A percentile compares a stretch with the other conserved stretches of the same genome.
phyloP scores from a whole-genome alignment of 1,284 basidiomycete species.

The Stygiomarasmius scandens region DNA sequence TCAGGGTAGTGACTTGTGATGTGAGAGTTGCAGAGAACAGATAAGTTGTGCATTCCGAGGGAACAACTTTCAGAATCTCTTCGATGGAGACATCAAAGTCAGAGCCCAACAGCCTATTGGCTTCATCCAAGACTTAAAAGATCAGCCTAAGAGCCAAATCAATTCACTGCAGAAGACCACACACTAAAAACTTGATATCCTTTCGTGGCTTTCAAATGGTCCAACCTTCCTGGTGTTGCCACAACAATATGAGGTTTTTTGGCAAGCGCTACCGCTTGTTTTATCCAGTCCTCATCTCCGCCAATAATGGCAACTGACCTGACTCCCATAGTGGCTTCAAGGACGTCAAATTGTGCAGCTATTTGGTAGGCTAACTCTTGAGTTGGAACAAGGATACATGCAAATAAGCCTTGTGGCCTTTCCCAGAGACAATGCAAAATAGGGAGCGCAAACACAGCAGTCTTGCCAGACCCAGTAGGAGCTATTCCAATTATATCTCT shows the following conservation, averaged over 20 bases:
- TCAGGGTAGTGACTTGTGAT: conserved; percentile 96
- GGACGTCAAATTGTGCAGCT: conserved; percentile 90
- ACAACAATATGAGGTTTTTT: conserved; percentile 95
- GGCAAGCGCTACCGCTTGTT: conserved; percentile 90
- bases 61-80: conserved; percentile 94
- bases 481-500: conserved; percentile 99
- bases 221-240: conserved; percentile 93
- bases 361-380: conserved; percentile 98
- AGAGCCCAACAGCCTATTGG: conserved; percentile 94
- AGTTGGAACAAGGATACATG: conserved; percentile 93
- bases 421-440: conserved; percentile 98
- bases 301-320: conserved; percentile 91
- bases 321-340: conserved; percentile 94
- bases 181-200: conserved; percentile 91
- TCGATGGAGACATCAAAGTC: conserved; percentile 98
- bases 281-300: conserved; percentile 85
- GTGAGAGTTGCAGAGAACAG: conserved; percentile 99
- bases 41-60: conserved; percentile 93
- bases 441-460: conserved; percentile 94
- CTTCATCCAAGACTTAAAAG: conserved; percentile 87
- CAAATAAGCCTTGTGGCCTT: conserved; percentile 91
- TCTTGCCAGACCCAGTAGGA: conserved; percentile 98
- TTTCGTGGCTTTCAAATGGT: conserved; percentile 97
- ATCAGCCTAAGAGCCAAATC: neutral
- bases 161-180: conserved; percentile 27